Conservation (phyloP, 352 stramenopile species). For the Phytophthora pisi region DNA sequence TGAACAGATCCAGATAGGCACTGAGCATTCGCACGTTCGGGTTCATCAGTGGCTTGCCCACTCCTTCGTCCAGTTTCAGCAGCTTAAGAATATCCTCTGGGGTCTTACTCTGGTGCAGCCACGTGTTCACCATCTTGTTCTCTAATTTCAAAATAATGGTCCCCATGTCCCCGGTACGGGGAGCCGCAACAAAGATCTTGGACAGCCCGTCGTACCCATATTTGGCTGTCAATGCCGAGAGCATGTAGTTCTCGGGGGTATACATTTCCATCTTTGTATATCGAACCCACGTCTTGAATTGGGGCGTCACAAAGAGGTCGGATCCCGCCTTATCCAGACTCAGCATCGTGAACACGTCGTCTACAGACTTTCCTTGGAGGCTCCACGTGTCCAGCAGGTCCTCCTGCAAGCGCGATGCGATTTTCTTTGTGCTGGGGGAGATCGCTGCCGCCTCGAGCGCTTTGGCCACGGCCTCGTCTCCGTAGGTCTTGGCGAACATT, state of each 20-base stretch:
- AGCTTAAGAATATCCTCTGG: neutral
- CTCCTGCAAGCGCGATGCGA: neutral
- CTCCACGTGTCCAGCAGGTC: slow-evolving; percentile 1
- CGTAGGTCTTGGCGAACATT: slow-evolving; percentile 10
- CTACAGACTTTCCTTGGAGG: neutral
- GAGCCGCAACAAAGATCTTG: neutral
- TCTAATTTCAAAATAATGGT: neutral
- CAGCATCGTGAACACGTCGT: slow-evolving; percentile 8
- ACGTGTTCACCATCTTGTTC: neutral
- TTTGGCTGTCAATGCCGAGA: neutral
- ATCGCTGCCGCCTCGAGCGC: slow-evolving; percentile 1
- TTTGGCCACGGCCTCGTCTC: slow-evolving; percentile 2
- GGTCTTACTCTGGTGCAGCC: neutral
- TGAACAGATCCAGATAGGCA: neutral
- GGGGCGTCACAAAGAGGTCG: neutral
- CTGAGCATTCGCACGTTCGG: neutral
- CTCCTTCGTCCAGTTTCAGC: neutral
- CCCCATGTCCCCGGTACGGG: neutral
- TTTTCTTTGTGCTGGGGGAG: neutral
- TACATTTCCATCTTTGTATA: neutral
- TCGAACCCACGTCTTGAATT: neutral
- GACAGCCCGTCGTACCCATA: neutral
- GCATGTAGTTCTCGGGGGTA: neutral
- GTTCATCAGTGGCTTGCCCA: neutral
- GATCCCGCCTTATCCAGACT: slow-evolving; percentile 5